These are phyloP conservation scores for Hirsutella thompsonii DNA, from an alignment of 2,329 filamentous ascomycete genomes.

Conservation along the genomic window DNA sequence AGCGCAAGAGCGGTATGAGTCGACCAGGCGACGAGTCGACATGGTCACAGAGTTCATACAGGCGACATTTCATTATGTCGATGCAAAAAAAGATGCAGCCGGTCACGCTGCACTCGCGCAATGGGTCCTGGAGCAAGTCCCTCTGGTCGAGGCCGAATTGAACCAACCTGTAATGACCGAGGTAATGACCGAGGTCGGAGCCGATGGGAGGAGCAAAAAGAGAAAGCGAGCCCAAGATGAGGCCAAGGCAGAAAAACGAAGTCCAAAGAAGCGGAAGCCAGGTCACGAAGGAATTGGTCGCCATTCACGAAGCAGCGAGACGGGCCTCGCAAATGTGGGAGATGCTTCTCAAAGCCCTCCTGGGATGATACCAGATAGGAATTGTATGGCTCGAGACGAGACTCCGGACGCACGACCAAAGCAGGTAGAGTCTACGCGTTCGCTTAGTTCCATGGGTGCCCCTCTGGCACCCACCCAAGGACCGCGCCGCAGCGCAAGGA, in stretches of 20 bases:
- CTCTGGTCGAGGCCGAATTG: constrained; percentile 11
- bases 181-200: background rate
- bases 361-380: background rate
- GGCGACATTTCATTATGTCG: constrained; percentile 1
- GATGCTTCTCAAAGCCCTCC: background rate
- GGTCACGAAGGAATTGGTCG: background rate
- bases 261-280: background rate
- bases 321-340: background rate
- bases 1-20: constrained; percentile 1
- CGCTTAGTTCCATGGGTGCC: background rate
- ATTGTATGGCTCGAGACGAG: background rate
- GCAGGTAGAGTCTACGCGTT: background rate
- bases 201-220: background rate
- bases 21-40: background rate
- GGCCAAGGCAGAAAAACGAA: background rate
- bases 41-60: constrained; percentile 3
- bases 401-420: background rate
- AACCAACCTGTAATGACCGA: background rate
- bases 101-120: constrained; percentile 9
- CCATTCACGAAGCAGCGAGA: background rate
- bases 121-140: constrained; percentile 14
- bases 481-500: constrained; percentile 1
- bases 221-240: background rate
- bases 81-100: constrained; percentile 7
- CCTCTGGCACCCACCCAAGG: background rate